phyloP scores from a whole-genome alignment of 768 basidiomycete species.

The Hypholoma fasciculare region DNA sequence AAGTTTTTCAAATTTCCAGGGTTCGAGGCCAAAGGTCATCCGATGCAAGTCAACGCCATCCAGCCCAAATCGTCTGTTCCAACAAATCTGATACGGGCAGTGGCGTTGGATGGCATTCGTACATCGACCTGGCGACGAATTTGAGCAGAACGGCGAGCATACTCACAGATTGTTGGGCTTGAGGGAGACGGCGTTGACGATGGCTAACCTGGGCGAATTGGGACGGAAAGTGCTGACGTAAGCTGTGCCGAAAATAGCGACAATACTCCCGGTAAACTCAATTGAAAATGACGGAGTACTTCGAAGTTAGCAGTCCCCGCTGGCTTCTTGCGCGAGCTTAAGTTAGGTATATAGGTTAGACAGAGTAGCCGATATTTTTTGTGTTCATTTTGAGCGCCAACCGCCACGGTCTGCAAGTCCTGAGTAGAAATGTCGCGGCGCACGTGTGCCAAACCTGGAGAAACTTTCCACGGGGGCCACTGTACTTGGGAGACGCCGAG shows the following conservation, averaged over 20 bases:
- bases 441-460: constrained; percentile 8
- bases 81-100: constrained; percentile 14
- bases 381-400: not conserved
- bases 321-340: not conserved
- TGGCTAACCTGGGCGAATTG: constrained; percentile 17
- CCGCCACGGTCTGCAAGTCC: not conserved
- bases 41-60: constrained; percentile 30
- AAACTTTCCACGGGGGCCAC: constrained; percentile 11
- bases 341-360: not conserved
- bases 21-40: constrained; percentile 27
- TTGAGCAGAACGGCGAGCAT: constrained; percentile 18
- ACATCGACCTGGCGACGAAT: constrained; percentile 13
- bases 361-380: not conserved
- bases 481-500: constrained; percentile 6
- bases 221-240: constrained; percentile 27
- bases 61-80: constrained; percentile 24
- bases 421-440: not conserved
- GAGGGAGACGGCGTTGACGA: constrained; percentile 47
- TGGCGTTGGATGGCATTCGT: constrained; percentile 7
- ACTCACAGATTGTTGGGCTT: constrained; percentile 59
- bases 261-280: not conserved
- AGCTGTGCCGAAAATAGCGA: constrained; percentile 15
- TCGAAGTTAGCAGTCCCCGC: not conserved
- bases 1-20: constrained; percentile 12
- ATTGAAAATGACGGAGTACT: not conserved